Conservation (phyloP, 192 early-diverging fungal species). For the Coemansia sp. region DNA sequence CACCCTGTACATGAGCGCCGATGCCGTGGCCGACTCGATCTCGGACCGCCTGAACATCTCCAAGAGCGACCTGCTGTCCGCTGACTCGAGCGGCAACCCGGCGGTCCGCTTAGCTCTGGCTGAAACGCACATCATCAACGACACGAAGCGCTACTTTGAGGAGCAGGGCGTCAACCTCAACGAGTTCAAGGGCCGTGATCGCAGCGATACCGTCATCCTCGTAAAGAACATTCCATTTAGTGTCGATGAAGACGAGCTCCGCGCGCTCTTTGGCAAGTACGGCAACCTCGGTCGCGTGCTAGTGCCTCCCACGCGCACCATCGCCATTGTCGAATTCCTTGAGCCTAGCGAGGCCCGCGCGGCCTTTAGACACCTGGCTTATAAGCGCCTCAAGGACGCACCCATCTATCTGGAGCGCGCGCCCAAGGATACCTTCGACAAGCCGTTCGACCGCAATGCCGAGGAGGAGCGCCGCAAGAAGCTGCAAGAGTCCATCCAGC, state of each 20-base stretch:
- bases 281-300: conserved; percentile 88
- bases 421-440: conserved; percentile 78
- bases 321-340: conserved; percentile 92
- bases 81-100: conserved; percentile 69
- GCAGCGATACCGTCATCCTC: conserved; percentile 86
- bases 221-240: conserved; percentile 93
- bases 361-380: conserved; percentile 87
- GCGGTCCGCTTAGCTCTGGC: conserved; percentile 93
- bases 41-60: conserved; percentile 84
- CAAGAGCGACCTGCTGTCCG: conserved; percentile 89
- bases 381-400: conserved; percentile 85
- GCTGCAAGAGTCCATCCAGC: conserved; percentile 30
- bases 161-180: conserved; percentile 79
- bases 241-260: conserved; percentile 79
- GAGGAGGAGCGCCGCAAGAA: conserved; percentile 30
- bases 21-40: conserved; percentile 94
- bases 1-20: conserved; percentile 91
- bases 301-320: conserved; percentile 86
- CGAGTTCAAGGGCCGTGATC: conserved; percentile 71
- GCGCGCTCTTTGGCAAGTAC: conserved; percentile 76
- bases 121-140: conserved; percentile 94
- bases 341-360: conserved; percentile 85
- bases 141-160: conserved; percentile 91
- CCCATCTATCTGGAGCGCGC: conserved; percentile 94
- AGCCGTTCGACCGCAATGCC: conserved; percentile 35